Base-by-base conservation (phyloP, 2,329 filamentous ascomycete genomes). In the Paramyrothecium roridum region DNA sequence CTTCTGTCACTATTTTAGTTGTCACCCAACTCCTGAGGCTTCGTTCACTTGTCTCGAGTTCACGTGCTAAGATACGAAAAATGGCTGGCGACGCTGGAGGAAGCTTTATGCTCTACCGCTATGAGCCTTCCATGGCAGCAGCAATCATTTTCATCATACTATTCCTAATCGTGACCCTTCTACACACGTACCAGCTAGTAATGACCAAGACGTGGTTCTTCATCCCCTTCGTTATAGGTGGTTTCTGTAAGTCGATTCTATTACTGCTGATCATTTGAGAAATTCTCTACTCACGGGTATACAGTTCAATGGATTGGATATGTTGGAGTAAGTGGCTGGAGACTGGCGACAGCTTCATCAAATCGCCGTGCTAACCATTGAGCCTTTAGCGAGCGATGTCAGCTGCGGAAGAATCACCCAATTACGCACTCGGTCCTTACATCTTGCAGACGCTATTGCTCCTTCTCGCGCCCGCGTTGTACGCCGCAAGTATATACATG, bases 181-280 rank as follows among this genome's bases (percentile, higher is more conserved):
- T 71, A 1, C 77, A 79, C 57, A 50, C 63, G n/a, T 73, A 65
- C 26, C 74, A 75, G 50, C 56, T 79, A 20, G 37, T 74, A 23
- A 62, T 63, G 30, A 67, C 69, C 1, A 66, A 73, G 45, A 75
- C 76, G 3, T 80, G 77, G 76, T 81, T 77, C 63, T 75, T 80
- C 61, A 74, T 76, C 1, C 74, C 79, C 0, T 75, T 82, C 46
- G 61, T 76, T 6, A 65, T 81, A 21, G 79, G 80, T 8, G 76
- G 77, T 20, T 51, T 74, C 21, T 76, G 77, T 80, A 70, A 61
- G 65, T 55, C 17, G 12, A n/a, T n/a, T 10, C 22, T 22, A 13
- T 17, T 20, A 22, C 23, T 17, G 13, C 3, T 26, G 20, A 3
- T 20, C 17, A n/a, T 34, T 40, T 2, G 16, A 21, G 40, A 22